Percentiles rank a stretch among this genome's conserved stretches.
phyloP scores from a whole-genome alignment of 2,329 filamentous ascomycete genomes.

The Fonsecaea pugnacius region DNA sequence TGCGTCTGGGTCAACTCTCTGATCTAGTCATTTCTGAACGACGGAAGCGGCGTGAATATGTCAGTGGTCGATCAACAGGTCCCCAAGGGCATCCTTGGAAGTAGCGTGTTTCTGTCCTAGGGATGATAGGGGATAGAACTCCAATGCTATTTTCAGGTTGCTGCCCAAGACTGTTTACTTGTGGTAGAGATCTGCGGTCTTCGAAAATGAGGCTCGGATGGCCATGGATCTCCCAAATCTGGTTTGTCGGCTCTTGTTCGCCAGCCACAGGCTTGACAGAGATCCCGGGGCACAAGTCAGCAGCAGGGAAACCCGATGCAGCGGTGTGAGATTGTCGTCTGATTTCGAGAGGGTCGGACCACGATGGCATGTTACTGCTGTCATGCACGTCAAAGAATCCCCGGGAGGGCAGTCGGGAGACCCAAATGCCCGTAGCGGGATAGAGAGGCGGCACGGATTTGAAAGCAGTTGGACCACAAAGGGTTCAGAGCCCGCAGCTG shows the following conservation, averaged over 20 bases:
- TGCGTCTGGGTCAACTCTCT: background rate
- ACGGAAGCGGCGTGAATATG: background rate
- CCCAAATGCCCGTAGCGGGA: constrained; percentile 1
- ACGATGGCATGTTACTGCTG: constrained; percentile 25
- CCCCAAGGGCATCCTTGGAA: background rate
- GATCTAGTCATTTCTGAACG: background rate
- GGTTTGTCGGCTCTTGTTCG: background rate
- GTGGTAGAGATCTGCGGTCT: constrained; percentile 5
- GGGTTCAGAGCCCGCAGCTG: background rate
- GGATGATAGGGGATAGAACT: background rate
- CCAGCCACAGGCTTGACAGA: background rate
- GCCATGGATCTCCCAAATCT: background rate
- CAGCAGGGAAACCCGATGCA: background rate
- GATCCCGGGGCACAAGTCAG: background rate
- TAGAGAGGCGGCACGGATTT: background rate
- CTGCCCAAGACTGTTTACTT: constrained; percentile 4
- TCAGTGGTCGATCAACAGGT: background rate
- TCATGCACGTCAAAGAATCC: constrained; percentile 29
- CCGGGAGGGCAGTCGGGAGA: constrained; percentile 18
- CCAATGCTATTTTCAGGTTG: background rate
- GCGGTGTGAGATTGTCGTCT: constrained; percentile 10
- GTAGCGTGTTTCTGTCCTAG: background rate
- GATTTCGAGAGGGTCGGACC: background rate
- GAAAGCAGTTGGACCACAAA: constrained; percentile 13
- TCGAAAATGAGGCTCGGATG: constrained; percentile 6